Conservation (phyloP, 2,329 filamentous ascomycete genomes). For the Fusarium anguioides region DNA sequence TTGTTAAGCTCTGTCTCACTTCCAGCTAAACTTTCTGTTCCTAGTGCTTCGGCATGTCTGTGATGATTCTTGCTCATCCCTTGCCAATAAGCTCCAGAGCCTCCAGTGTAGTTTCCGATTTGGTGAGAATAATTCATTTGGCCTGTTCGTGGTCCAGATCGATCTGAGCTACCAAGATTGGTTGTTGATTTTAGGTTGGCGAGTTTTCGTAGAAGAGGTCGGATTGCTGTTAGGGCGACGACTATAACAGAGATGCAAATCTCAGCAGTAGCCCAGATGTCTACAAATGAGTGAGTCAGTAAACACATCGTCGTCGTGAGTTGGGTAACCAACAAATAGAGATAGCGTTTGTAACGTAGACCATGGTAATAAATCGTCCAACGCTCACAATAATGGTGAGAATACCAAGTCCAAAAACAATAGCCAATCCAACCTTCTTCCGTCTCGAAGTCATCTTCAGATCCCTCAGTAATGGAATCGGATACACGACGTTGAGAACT, state of each 20-base stretch:
- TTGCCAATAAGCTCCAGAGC: not conserved
- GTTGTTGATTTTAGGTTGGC: not conserved
- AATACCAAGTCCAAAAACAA: conserved; percentile 2
- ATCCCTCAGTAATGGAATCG: not conserved
- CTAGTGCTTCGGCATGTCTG: not conserved
- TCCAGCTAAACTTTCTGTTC: accelerated
- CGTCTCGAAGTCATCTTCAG: not conserved
- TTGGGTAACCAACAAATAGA: not conserved
- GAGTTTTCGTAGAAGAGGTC: not conserved
- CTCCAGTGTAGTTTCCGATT: accelerated
- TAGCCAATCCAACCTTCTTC: not conserved
- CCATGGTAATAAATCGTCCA: conserved; percentile 7
- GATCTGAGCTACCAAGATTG: not conserved
- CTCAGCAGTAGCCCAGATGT: conserved; percentile 15
- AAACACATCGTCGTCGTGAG: accelerated
- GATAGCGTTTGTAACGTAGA: conserved; percentile 4
- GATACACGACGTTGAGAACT: not conserved
- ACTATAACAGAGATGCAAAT: conserved; percentile 15
- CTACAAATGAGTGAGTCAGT: not conserved
- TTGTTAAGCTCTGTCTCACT: not conserved
- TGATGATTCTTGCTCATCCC: not conserved
- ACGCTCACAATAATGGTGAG: conserved; percentile 7
- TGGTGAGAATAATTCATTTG: accelerated
- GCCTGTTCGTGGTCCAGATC: accelerated
- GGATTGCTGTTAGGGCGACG: not conserved